Percentiles rank a stretch among this genome's conserved stretches.
phyloP scores from a whole-genome alignment of 441 rosid genomes.

The Eutrema salsugineum region DNA sequence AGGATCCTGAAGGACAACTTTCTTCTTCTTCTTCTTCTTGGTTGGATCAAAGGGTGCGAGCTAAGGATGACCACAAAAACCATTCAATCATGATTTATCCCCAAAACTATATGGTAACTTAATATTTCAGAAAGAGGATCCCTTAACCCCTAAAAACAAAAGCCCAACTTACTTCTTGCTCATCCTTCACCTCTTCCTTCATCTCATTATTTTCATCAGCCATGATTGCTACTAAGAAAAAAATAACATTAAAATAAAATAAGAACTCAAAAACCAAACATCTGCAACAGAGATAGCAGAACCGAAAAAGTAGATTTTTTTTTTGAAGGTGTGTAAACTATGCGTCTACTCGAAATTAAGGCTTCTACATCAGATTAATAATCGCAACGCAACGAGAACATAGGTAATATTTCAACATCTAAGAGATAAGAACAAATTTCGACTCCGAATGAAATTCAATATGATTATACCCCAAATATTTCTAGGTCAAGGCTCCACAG shows the following conservation, averaged over 20 bases:
- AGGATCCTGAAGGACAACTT: conserved; percentile 50
- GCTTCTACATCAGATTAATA: neutral
- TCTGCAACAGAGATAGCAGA: neutral
- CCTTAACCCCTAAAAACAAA: neutral
- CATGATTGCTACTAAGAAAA: conserved; percentile 24
- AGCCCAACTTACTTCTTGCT: conserved; percentile 22
- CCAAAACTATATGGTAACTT: neutral
- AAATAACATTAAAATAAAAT: neutral
- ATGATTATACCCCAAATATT: neutral
- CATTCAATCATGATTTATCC: neutral
- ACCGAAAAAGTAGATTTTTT: neutral
- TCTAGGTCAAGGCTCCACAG: neutral
- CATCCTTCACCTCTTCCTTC: conserved; percentile 28
- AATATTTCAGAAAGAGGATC: neutral
- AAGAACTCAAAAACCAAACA: neutral
- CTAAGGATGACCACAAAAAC: neutral
- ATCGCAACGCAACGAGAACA: neutral
- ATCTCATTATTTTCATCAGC: conserved; percentile 25
- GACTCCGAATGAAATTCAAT: neutral
- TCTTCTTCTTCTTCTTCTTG: conserved; percentile 41
- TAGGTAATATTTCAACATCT: neutral
- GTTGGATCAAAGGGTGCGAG: conserved; percentile 32
- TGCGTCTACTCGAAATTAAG: neutral
- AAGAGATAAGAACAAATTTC: neutral
- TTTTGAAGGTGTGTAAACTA: neutral